Evolutionary conservation across 352 stramenopile species (phyloP), one percentile per base, ranked within the genome.

Genomic region (Phytophthora citrophthora): DNA sequence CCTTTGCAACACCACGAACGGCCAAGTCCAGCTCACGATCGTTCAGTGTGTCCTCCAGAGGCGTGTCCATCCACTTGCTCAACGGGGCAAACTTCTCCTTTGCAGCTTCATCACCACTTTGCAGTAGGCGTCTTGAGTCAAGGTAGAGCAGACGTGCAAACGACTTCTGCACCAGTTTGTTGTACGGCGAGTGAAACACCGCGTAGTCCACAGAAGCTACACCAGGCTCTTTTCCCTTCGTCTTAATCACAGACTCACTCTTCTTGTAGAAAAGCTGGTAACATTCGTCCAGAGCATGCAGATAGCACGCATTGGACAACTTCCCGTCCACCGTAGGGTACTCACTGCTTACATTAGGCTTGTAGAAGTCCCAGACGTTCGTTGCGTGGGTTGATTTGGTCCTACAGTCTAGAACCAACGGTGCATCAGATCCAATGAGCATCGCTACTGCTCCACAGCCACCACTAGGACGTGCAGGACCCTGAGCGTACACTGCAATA

Each of bases 311-410:
- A 69, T 98, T 96, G 58, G 92, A 98, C 47, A 98, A 76, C 34
- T 83, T 80, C 49, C 97, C 97, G 70, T 99, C 94, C 24, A 99
- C 97, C 1, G 81, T 90, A 20, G 97, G 95, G 87, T 99, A 99
- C 76, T 99, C 97, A 38, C 88, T 91, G 38, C 45, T 61, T 11
- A 78, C 80, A 44, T 94, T 70, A 11, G 97, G 97, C 77, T 99
- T 99, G 82, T 98, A 99, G 70, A 99, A 99, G 76, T 99, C 97
- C 93, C 97, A 99, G 2, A 97, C 88, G 70, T 99, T 86, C 11
- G 79, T 79, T 9, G 96, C 88, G 70, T 98, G 89, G 8, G 96
- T 98, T 13, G 94, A 80, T 46, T 96, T 89, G 26, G 95, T 91
- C 32, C 75, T 72, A 51, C 83, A 86, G 72, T 98, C 88, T 48